These are phyloP conservation scores for Colletotrichum agaves DNA, from an alignment of 2,329 filamentous ascomycete genomes.

Conservation along the genomic window DNA sequence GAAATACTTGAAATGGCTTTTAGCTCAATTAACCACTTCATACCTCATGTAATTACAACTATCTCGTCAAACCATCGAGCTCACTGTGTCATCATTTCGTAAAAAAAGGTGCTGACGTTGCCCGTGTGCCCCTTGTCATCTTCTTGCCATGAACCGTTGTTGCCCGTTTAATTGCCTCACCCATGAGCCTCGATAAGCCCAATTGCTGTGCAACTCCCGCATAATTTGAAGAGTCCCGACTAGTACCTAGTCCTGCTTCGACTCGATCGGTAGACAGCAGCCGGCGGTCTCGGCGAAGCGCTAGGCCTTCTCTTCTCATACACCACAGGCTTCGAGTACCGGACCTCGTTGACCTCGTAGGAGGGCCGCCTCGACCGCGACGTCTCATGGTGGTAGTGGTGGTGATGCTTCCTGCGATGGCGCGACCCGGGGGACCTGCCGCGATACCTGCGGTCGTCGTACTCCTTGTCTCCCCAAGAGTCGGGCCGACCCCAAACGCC, in stretches of 20 bases:
- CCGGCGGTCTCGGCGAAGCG: slow-evolving; percentile 22
- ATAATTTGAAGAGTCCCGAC: background rate
- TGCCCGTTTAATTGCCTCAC: background rate
- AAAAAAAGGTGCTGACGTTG: too few relatives aligned
- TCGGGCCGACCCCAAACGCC: slow-evolving; percentile 28
- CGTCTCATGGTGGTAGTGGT: slow-evolving; percentile 32
- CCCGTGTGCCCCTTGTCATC: too few relatives aligned
- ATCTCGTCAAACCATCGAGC: too few relatives aligned
- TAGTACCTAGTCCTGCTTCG: slow-evolving; percentile 32
- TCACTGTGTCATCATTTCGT: too few relatives aligned
- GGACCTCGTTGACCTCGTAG: slow-evolving; percentile 30
- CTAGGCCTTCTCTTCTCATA: slow-evolving; percentile 31
- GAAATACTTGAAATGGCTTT: too few relatives aligned
- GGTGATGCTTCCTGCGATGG: slow-evolving; percentile 19
- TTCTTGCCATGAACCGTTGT: too few relatives aligned
- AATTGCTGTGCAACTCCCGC: background rate
- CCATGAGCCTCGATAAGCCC: background rate
- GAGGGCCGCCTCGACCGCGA: slow-evolving; percentile 29
- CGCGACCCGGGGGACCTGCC: slow-evolving; percentile 25
- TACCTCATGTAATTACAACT: too few relatives aligned
- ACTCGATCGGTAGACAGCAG: slow-evolving; percentile 22
- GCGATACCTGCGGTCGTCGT: slow-evolving; percentile 22
- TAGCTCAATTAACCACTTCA: too few relatives aligned
- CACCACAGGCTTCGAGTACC: slow-evolving; percentile 32
- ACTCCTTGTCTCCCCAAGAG: slow-evolving; percentile 22